A percentile compares a stretch with the other conserved stretches of the same genome.
Evolutionary conservation across 1,139 yeast genomes (phyloP).

Genomic region (Meyerozyma guilliermondii): DNA sequence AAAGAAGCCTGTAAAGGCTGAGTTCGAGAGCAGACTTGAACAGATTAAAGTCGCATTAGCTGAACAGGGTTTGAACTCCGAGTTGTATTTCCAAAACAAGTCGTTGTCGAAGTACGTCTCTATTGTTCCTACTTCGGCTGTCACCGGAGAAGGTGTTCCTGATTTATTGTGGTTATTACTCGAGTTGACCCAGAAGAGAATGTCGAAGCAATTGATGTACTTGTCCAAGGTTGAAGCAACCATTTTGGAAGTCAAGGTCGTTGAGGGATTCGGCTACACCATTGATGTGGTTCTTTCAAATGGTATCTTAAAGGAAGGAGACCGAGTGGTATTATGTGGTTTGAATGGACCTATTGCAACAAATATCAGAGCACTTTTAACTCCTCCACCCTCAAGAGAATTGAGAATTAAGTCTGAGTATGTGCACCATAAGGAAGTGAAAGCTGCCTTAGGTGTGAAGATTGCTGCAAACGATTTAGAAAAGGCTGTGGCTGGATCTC

Average conservation of each 20-base stretch:
- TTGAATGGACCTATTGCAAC: constrained; percentile 99
- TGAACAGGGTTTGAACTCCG: constrained; percentile 98
- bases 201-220: constrained; percentile 98
- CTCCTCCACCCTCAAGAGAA: constrained; percentile 97
- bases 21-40: constrained; percentile 82
- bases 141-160: constrained; percentile 99
- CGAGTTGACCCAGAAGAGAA: constrained; percentile 95
- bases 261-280: constrained; percentile 98
- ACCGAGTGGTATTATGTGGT: constrained; percentile 92
- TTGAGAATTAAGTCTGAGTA: constrained; percentile 92
- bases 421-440: constrained; percentile 93
- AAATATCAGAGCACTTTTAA: constrained; percentile 87
- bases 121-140: constrained; percentile 97
- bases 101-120: constrained; percentile 91
- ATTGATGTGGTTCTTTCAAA: constrained; percentile 95
- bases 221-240: constrained; percentile 92
- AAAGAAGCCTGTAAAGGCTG: constrained; percentile 79
- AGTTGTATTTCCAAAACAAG: constrained; percentile 90
- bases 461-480: constrained; percentile 96
- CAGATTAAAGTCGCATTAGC: constrained; percentile 88
- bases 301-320: constrained; percentile 93
- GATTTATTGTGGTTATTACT: constrained; percentile 93
- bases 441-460: constrained; percentile 98
- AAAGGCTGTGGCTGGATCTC: constrained; percentile 98
- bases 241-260: constrained; percentile 94